These are phyloP conservation scores for Eucommia ulmoides DNA, from an alignment of 257 asterid species.

Conservation along the genomic window DNA sequence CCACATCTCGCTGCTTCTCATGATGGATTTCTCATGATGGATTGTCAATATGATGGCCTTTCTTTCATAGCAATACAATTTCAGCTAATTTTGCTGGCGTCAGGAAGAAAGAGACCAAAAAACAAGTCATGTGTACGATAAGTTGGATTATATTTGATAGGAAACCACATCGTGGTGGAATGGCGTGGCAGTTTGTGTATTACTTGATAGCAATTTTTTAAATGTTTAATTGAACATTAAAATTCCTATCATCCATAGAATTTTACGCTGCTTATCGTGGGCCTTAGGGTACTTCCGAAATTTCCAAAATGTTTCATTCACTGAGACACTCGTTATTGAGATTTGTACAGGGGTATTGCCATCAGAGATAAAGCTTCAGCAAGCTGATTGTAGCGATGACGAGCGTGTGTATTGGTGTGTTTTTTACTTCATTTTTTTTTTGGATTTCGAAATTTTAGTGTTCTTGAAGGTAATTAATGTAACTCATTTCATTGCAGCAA, in stretches of 20 bases:
- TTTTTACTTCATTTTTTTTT: conserved; percentile 3
- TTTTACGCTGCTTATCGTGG: too few relatives aligned
- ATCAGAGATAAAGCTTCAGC: conserved; percentile 20
- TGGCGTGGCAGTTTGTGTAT: too few relatives aligned
- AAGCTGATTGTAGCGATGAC: conserved; percentile 13
- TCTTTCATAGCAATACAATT: background rate
- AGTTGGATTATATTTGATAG: too few relatives aligned
- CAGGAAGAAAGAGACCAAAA: background rate
- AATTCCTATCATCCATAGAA: too few relatives aligned
- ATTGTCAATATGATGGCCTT: background rate
- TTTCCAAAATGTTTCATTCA: background rate
- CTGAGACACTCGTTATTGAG: background rate
- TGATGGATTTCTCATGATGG: too few relatives aligned
- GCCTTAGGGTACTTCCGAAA: background rate
- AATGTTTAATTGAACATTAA: too few relatives aligned
- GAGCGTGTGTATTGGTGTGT: conserved; percentile 48
- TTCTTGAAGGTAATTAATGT: conserved; percentile 1
- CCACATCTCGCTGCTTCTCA: background rate
- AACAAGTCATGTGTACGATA: too few relatives aligned
- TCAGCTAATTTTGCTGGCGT: background rate
- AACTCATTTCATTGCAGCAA: conserved; percentile 24
- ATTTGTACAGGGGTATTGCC: conserved; percentile 28
- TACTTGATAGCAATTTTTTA: too few relatives aligned
- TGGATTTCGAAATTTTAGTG: background rate
- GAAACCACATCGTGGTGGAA: too few relatives aligned